phyloP scores from a whole-genome alignment of 352 stramenopile genomes.

The Pythium chondricola region DNA sequence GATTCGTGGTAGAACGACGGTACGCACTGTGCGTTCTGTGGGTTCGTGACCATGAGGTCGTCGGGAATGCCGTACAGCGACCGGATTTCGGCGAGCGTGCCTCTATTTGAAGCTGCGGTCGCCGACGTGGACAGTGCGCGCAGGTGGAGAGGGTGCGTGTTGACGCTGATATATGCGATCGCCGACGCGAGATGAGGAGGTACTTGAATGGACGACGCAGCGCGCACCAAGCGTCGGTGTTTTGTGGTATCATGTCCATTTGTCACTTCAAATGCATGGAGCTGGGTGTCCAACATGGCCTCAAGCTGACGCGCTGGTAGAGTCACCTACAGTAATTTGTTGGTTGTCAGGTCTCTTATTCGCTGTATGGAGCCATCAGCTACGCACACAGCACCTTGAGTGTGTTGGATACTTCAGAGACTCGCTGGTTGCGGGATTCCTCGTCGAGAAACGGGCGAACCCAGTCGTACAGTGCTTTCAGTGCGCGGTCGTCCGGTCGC shows the following conservation, averaged over 20 bases:
- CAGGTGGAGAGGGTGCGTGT: slow-evolving; percentile 53
- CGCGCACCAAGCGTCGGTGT: slow-evolving; percentile 34
- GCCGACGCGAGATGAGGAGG: slow-evolving; percentile 30
- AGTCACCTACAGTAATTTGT: slow-evolving; percentile 20
- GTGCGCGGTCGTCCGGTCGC: slow-evolving; percentile 28
- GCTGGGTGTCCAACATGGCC: slow-evolving; percentile 36
- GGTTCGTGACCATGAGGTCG: slow-evolving; percentile 61
- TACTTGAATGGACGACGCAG: slow-evolving; percentile 23
- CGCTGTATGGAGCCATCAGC: no score
- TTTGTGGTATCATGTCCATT: neutral
- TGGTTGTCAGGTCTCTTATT: neutral
- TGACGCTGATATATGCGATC: slow-evolving; percentile 67
- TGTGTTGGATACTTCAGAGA: slow-evolving; percentile 15
- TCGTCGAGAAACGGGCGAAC: slow-evolving; percentile 17
- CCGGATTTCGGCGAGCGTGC: slow-evolving; percentile 39
- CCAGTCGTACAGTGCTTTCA: slow-evolving; percentile 48
- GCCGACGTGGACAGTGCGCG: slow-evolving; percentile 31
- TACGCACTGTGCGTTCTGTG: slow-evolving; percentile 48
- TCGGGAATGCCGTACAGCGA: slow-evolving; percentile 58
- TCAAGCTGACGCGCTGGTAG: slow-evolving; percentile 45
- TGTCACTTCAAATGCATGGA: slow-evolving; percentile 35
- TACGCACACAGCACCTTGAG: slow-evolving; percentile 17
- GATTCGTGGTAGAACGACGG: slow-evolving; percentile 78
- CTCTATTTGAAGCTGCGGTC: neutral
- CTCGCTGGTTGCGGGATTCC: neutral